A percentile compares a stretch with the other conserved stretches of the same genome.
These are phyloP conservation scores for Cyanodermella asteris DNA, from an alignment of 2,329 filamentous ascomycete species.

Conservation along the genomic window DNA sequence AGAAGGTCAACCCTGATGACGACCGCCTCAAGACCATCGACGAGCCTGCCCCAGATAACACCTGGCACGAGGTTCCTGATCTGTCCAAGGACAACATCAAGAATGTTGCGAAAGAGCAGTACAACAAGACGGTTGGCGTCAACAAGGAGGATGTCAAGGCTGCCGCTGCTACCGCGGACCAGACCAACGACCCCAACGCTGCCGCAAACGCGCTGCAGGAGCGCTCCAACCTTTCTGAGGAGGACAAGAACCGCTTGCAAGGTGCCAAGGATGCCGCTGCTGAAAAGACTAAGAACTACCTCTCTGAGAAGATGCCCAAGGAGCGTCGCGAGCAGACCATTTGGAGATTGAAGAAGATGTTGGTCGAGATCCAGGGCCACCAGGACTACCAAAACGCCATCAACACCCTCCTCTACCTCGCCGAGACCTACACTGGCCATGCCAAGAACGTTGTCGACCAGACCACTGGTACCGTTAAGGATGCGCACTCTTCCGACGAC, in stretches of 20 bases:
- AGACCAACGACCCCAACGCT: constrained; percentile 35
- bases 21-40: constrained; percentile 62
- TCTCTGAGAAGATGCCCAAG: constrained; percentile 69
- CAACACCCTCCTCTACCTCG: constrained; percentile 61
- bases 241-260: constrained; percentile 21
- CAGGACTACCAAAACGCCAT: constrained; percentile 86
- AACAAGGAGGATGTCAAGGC: constrained; percentile 37
- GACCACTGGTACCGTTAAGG: constrained; percentile 46
- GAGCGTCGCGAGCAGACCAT: constrained; percentile 84
- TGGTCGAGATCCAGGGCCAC: constrained; percentile 89
- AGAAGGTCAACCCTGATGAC: constrained; percentile 52
- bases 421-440: constrained; percentile 66
- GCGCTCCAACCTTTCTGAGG: constrained; percentile 42
- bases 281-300: constrained; percentile 43
- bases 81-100: constrained; percentile 48
- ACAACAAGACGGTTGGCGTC: constrained; percentile 35
- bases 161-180: constrained; percentile 33
- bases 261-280: constrained; percentile 20
- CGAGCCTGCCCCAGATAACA: constrained; percentile 67
- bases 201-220: constrained; percentile 29
- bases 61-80: constrained; percentile 75
- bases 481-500: constrained; percentile 42
- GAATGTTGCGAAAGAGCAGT: constrained; percentile 39
- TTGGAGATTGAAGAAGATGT: constrained; percentile 91
- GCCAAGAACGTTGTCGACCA: constrained; percentile 42